Percentiles rank a stretch among this genome's conserved stretches.
phyloP scores from a whole-genome alignment of 2,329 filamentous ascomycete species.

The Hypoxylon sp. region DNA sequence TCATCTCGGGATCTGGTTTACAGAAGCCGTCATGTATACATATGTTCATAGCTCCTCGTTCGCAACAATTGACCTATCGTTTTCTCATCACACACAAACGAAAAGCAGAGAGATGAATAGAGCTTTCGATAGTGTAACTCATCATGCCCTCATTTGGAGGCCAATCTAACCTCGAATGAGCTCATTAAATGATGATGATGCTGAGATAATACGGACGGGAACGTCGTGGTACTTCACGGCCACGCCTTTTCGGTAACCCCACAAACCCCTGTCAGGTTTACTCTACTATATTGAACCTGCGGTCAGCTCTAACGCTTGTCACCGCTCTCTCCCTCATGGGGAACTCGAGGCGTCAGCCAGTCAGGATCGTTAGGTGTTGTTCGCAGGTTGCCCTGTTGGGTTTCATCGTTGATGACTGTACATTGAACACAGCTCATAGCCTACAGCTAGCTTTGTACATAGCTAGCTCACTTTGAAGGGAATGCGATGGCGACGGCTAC shows the following conservation, averaged over 20 bases:
- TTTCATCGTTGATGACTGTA: slow-evolving; percentile 32
- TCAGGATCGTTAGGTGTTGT: slow-evolving; percentile 15
- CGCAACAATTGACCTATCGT: slow-evolving; percentile 7
- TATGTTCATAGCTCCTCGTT: background rate
- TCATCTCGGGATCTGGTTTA: slow-evolving; percentile 19
- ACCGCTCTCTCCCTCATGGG: slow-evolving; percentile 36
- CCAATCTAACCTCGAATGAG: slow-evolving; percentile 6
- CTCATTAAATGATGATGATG: slow-evolving; percentile 15
- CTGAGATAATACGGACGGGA: slow-evolving; percentile 37
- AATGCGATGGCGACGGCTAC: slow-evolving; percentile 9
- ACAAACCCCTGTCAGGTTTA: slow-evolving; percentile 21
- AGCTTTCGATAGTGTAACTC: background rate
- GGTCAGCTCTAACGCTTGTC: slow-evolving; percentile 41
- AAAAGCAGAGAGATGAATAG: background rate
- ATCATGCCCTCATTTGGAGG: background rate
- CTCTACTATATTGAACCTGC: slow-evolving; percentile 33
- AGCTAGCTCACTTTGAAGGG: background rate
- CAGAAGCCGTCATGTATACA: slow-evolving; percentile 6
- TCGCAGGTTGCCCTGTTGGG: slow-evolving; percentile 19
- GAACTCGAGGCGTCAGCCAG: slow-evolving; percentile 19
- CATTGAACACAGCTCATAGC: slow-evolving; percentile 14
- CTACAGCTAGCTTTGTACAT: background rate
- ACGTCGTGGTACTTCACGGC: slow-evolving; percentile 43
- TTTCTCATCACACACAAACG: background rate
- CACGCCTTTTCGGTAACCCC: slow-evolving; percentile 28